These are phyloP conservation scores for Mycena chlorophos DNA, from an alignment of 768 basidiomycete genomes.

Conservation along the genomic window DNA sequence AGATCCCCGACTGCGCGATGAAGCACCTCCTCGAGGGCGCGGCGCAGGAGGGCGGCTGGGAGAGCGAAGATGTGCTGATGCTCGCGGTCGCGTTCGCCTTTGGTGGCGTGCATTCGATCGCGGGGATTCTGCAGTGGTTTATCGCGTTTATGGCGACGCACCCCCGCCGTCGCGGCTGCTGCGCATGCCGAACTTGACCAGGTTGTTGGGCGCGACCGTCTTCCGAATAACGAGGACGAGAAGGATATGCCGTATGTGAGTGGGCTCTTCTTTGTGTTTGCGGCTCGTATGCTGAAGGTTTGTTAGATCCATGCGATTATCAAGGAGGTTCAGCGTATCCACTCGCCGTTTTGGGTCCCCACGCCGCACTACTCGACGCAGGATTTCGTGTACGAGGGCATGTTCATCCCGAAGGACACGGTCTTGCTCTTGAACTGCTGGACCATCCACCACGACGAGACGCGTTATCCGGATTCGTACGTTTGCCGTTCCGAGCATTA, in stretches of 20 bases:
- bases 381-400: conserved; percentile 35
- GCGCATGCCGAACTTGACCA: conserved; percentile 39
- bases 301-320: conserved; percentile 6
- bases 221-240: conserved; percentile 29
- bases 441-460: conserved; percentile 27
- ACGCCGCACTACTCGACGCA: conserved; percentile 29
- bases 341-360: conserved; percentile 28
- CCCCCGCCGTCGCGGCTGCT: conserved; percentile 30
- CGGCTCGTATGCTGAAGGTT: background rate
- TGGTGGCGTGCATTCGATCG: conserved; percentile 39
- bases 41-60: conserved; percentile 30
- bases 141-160: conserved; percentile 30
- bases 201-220: conserved; percentile 32
- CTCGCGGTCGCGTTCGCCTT: conserved; percentile 34
- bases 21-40: conserved; percentile 32
- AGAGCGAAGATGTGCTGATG: conserved; percentile 36
- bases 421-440: conserved; percentile 32
- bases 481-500: conserved; percentile 2
- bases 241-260: conserved; percentile 24
- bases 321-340: conserved; percentile 20
- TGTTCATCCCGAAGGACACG: conserved; percentile 31
- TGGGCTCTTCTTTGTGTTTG: too few relatives aligned
- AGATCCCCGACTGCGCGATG: conserved; percentile 34
- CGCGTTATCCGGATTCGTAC: conserved; percentile 35
- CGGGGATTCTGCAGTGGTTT: conserved; percentile 37